Base-by-base conservation (phyloP, 1,139 yeast genomes). In the Saccharomycopsis hybrid region DNA sequence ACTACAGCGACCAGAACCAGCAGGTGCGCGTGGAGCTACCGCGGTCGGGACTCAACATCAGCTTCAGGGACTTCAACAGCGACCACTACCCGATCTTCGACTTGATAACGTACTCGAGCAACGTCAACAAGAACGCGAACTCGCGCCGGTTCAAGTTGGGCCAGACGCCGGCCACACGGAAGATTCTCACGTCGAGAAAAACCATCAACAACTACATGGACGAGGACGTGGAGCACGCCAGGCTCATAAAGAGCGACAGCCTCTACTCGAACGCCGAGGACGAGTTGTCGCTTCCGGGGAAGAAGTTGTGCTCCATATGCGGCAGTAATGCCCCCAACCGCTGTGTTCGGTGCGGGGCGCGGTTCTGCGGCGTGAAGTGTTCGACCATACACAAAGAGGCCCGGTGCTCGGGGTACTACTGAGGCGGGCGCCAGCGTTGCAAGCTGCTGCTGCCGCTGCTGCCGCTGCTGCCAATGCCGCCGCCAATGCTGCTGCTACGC, bases 271-370 rank as follows among this genome's bases (percentile, higher is more conserved):
- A 46, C 4, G 24, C 42, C 13, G 49, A 48, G 11, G 49, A 63
- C 46, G 31, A 30, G 18, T 51, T 52, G 4, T 56, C 60, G 40
- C 61, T 64, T 5, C 65, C 66, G 2, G 60, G 64, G 36, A 69
- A 69, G 58, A 70, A 70, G 47, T 58, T 71, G 5, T 71, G 76
- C 48, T 65, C 72, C 0, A 69, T 71, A 3, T 71, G 76, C 59
- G 76, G 76, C 2, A 69, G 69, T 47, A 62, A 65, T 8, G 64
- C 72, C 37, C 69, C 64, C 32, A 65, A 68, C 18, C 56, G 64
- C 24, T 71, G 76, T 58, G 65, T 67, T 3, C 62, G 65, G 41
- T 71, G 76, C 53, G 60, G 62, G 13, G 57, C 67, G 1, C 56
- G 76, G 39, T 67, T 68, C 4, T 71, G 76, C 54, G 59, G 67